Evolutionary conservation across 2,329 filamentous ascomycete genomes (phyloP).

Genomic region (Graphium sp.): DNA sequence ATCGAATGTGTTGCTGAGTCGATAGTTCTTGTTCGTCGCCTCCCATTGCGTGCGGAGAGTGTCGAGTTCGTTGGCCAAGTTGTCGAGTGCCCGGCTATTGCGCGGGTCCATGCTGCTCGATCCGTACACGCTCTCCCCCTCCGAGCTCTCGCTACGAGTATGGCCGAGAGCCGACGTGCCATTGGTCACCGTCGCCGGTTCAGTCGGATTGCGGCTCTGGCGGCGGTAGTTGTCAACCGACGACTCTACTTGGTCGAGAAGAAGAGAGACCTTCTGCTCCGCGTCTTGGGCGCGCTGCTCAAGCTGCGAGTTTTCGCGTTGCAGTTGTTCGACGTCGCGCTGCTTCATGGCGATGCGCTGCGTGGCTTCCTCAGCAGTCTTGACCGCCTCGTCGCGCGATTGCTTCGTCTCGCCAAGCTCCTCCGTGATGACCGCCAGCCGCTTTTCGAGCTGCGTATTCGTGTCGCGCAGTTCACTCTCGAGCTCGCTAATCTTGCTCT

Average conservation of each 20-base stretch:
- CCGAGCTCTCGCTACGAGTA: constrained; percentile 36
- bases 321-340: constrained; percentile 63
- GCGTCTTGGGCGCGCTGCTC: constrained; percentile 78
- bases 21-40: constrained; percentile 87
- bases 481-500: constrained; percentile 49
- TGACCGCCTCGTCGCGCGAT: constrained; percentile 52
- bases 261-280: constrained; percentile 79
- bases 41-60: constrained; percentile 86
- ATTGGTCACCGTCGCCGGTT: constrained; percentile 12
- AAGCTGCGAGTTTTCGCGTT: constrained; percentile 64
- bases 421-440: constrained; percentile 50
- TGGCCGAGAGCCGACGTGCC: constrained; percentile 21
- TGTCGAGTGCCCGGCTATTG: constrained; percentile 63
- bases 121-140: constrained; percentile 45
- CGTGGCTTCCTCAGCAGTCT: constrained; percentile 32
- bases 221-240: constrained; percentile 92
- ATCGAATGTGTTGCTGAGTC: constrained; percentile 77
- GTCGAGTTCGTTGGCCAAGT: constrained; percentile 81
- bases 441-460: constrained; percentile 50
- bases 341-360: constrained; percentile 42
- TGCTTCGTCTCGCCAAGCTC: constrained; percentile 49
- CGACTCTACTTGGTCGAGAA: constrained; percentile 85
- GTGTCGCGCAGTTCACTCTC: constrained; percentile 53
- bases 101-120: constrained; percentile 33
- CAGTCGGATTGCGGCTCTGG: constrained; percentile 39